Base-by-base conservation (phyloP, 2,329 filamentous ascomycete species). In the Pyrenophora teres region DNA sequence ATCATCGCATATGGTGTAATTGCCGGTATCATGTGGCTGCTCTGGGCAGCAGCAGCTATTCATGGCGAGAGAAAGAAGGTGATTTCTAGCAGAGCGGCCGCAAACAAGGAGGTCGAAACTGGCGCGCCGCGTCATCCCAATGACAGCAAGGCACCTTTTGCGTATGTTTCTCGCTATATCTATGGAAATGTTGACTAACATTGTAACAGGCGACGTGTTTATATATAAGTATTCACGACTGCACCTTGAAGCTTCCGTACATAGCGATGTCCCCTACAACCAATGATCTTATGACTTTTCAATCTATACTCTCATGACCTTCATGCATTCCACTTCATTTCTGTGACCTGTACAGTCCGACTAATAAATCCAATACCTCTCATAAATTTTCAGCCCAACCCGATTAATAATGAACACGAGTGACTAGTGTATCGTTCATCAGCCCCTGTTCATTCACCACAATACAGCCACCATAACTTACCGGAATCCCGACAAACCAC, bases 11-110 rank as follows among this genome's bases (percentile, higher is more conserved):
- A 74, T 47, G 64, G 70, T 6, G 54, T 73, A 6, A 50, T 72
- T 23, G 70, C 70, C 6, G 68, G 62, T 2, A 45, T 72, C 18
- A 68, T 73, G 58, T 74, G 70, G 71, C 9, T 74, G 15, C 19
- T 64, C 2, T 74, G 70, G 63, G 60, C 71, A 18, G 40, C 45
- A 23, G 57, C 65, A 6, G 63, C 68, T 4, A 38, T 73, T 1
- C 15, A 66, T 40, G 70, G 70, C 2, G 71, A 73, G 50, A 52
- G 51, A 21, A 66, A 32, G 37, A 33, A 31, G 13, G 15, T 3
- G n/a, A 39, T 30, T 8, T 27, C 46, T 5, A 25, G 56, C 40
- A 57, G 63, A 35, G 41, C 50, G 2, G 54, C 44, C 16, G 40
- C 40, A 18, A 49, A 48, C 7, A 63, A 51, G 35, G 60, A 50